Base-by-base conservation (phyloP, 306 rosid genomes). In the Castanospermum australe region DNA sequence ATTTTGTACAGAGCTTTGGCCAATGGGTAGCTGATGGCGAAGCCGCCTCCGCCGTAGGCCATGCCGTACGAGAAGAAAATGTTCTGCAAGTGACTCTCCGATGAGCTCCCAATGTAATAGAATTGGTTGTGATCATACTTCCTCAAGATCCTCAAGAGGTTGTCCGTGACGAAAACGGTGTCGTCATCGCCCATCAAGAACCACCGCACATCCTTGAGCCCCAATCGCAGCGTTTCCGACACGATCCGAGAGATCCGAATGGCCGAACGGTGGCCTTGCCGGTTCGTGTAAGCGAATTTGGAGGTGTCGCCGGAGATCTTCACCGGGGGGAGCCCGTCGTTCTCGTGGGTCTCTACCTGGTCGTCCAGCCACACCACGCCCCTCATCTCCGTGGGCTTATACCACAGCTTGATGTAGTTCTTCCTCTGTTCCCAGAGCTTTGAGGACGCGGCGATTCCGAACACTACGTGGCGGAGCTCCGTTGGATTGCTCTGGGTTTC, bases 41-140 rank as follows among this genome's bases (percentile, higher is more conserved):
- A 96, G 1, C 99, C 99, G 0, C 99, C 99, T 9, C 99, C 99
- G 0, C 99, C 99, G 42, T 96, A 96, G 2, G 99, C 99, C 99
- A 96, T 96, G 4, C 91, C 91, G 35, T 96, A 96, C 4, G 99
- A 96, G 83, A 96, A 96, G 63, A 77, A 93, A 0, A 96, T 96
- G 82, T 96, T 96, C 85, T 96, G 99, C 59, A 96, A 51, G 66
- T 96, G 99, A 9, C 94, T 89, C 67, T 96, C 99, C 73, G 99
- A 96, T n/a, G 71, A 83, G 62, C 97, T 91, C 9, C 99, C 99
- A 30, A 96, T 93, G 85, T 96, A 96, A 59, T 93, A 93, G 71
- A 60, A 90, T 55, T 93, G 90, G n/a, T 83, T 90, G 61, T 96
- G 99, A 42, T 96, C 96, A 75, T 96, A 96, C 24, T 92, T 91